Evolutionary conservation across 139 green algal species (phyloP), one percentile per base, ranked within the genome.

Genomic region (Tetraselmis striata): DNA sequence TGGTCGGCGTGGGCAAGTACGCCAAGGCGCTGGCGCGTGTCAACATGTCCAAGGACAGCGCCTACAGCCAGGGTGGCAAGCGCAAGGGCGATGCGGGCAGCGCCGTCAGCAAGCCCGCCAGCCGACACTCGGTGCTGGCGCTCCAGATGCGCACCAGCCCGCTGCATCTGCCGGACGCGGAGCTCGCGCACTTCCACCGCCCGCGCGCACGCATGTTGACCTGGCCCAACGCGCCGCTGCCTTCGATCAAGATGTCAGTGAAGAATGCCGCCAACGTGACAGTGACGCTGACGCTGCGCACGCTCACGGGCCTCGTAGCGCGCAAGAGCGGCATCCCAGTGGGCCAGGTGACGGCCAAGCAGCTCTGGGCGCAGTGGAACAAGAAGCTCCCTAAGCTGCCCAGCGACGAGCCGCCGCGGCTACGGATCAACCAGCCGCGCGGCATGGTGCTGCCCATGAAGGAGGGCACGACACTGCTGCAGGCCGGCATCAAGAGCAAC

Each of bases 141-240:
- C 30, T 88, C 30, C 80, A 29, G 18, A 84, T 93, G 30, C n/a
- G 59, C 30, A 93, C 90, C 24, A 75, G 85, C 23, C 82, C 86
- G 0, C 1, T 81, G 2, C n/a, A 76, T 18, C 59, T 45, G 0
- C 29, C 24, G 32, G 74, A 32, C 75, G 45, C 79, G n/a, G 83
- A 88, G 29, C 22, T 87, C 11, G 80, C 82, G 5, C 79, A 87
- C 32, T 90, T 90, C 86, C 87, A 90, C 83, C 85, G 85, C 23
- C 87, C 87, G 0, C 31, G 82, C 2, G 59, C 76, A 31, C 2
- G n/a, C 76, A 79, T 83, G 81, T 78, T 78, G 26, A 59, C 84
- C 1, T 30, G 59, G 26, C 76, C 80, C 26, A 83, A 79, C 23
- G 67, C 32, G 28, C 24, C 28, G 28, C 45, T 18, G 45, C 45